Conservation (phyloP, 768 basidiomycete genomes). For the Coprinopsis marcescibilis region DNA sequence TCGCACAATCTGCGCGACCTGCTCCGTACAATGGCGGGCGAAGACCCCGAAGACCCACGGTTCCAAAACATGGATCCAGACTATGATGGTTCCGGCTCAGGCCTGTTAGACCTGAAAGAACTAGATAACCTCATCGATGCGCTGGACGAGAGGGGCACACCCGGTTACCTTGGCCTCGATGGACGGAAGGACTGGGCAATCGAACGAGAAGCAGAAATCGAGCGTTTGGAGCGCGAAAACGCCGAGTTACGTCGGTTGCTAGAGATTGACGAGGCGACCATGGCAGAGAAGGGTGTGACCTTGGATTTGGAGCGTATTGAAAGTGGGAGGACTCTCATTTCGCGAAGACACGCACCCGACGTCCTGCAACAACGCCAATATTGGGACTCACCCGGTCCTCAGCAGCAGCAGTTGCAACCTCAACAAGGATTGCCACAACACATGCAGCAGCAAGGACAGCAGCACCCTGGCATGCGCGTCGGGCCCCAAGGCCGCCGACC, state of each 20-base stretch:
- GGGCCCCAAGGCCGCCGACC: constrained; percentile 49
- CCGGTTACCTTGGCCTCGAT: constrained; percentile 27
- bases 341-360: constrained; percentile 17
- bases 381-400: constrained; percentile 23
- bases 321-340: constrained; percentile 33
- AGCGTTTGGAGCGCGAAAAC: constrained; percentile 80
- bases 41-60: constrained; percentile 40
- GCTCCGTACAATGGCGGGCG: constrained; percentile 63
- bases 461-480: constrained; percentile 37
- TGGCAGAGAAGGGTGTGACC: constrained; percentile 47
- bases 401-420: constrained; percentile 26
- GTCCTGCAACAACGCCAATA: constrained; percentile 19
- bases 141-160: constrained; percentile 29
- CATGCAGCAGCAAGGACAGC: constrained; percentile 39
- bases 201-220: constrained; percentile 84
- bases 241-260: constrained; percentile 67
- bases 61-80: constrained; percentile 28
- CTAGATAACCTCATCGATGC: constrained; percentile 37
- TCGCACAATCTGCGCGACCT: constrained; percentile 66
- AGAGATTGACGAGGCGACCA: constrained; percentile 58
- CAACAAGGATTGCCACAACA: constrained; percentile 33
- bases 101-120: constrained; percentile 32
- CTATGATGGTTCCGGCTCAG: constrained; percentile 26
- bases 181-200: constrained; percentile 74
- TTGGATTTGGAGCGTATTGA: constrained; percentile 44